phyloP scores from a whole-genome alignment of 1,284 basidiomycete species.

The Pseudozyma flocculosa region DNA sequence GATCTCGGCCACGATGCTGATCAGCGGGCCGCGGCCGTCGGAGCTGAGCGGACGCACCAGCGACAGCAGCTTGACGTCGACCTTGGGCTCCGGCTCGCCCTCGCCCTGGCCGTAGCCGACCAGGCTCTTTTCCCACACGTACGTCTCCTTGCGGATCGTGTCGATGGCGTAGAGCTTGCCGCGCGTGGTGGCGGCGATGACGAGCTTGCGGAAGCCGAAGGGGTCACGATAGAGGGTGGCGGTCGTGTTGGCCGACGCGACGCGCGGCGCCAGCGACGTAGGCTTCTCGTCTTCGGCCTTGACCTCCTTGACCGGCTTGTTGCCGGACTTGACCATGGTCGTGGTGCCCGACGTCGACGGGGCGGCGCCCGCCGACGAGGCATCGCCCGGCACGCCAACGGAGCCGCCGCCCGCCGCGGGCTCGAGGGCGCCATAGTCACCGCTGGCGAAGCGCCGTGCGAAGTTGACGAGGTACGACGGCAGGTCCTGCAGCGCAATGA shows the following conservation, averaged over 20 bases:
- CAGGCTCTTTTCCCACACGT: slow-evolving; percentile 54
- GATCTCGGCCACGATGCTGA: slow-evolving; percentile 50
- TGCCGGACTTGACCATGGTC: slow-evolving; percentile 32
- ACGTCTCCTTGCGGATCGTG: slow-evolving; percentile 64
- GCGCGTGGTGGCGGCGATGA: slow-evolving; percentile 70
- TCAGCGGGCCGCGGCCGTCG: slow-evolving; percentile 35
- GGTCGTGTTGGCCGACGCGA: slow-evolving; percentile 27
- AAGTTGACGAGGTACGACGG: slow-evolving; percentile 73
- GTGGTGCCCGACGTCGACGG: slow-evolving; percentile 2
- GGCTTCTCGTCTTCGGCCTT: slow-evolving; percentile 18
- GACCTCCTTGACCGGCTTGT: slow-evolving; percentile 19
- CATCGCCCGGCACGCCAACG: slow-evolving; percentile 1
- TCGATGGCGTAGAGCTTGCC: slow-evolving; percentile 84
- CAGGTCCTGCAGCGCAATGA: slow-evolving; percentile 64
- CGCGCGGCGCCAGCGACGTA: slow-evolving; percentile 31
- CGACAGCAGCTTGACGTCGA: slow-evolving; percentile 44
- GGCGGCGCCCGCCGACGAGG: slow-evolving; percentile 6
- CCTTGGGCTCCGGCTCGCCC: slow-evolving; percentile 36
- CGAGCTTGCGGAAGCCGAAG: slow-evolving; percentile 84
- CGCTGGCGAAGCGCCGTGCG: slow-evolving; percentile 70
- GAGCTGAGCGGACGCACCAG: slow-evolving; percentile 43
- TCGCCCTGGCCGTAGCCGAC: slow-evolving; percentile 52
- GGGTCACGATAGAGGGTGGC: slow-evolving; percentile 63
- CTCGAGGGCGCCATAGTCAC: slow-evolving; percentile 65
- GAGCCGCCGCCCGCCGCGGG: slow-evolving; percentile 51